phyloP scores from a whole-genome alignment of 1,139 yeast species.

The Protomyces inundatus region DNA sequence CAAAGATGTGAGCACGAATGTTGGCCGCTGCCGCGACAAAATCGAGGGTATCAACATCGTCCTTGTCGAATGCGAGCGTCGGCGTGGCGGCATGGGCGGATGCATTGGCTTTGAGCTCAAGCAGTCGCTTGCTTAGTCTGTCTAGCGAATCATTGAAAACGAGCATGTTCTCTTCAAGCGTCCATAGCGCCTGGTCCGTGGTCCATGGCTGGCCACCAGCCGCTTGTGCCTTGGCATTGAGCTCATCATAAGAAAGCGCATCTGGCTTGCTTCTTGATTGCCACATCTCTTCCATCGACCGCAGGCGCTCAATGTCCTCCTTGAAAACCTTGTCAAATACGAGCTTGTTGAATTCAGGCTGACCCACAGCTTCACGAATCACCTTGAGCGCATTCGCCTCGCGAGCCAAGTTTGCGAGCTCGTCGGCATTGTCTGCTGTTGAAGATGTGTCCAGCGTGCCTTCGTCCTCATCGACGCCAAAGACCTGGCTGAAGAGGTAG shows the following conservation, averaged over 20 bases:
- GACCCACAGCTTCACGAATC: constrained; percentile 46
- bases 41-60: constrained; percentile 81
- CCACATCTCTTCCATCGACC: constrained; percentile 74
- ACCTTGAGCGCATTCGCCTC: constrained; percentile 75
- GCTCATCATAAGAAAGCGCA: constrained; percentile 47
- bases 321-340: constrained; percentile 50
- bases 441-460: constrained; percentile 42
- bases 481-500: constrained; percentile 73
- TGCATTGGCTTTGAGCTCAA: constrained; percentile 44
- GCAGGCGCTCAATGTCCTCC: constrained; percentile 67
- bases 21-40: constrained; percentile 89
- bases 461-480: constrained; percentile 52
- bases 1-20: constrained; percentile 66
- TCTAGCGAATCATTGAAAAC: constrained; percentile 49
- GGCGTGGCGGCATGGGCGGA: constrained; percentile 36
- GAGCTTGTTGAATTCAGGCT: constrained; percentile 41
- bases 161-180: constrained; percentile 56
- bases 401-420: constrained; percentile 59
- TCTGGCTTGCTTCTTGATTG: constrained; percentile 60
- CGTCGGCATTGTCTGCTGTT: constrained; percentile 54
- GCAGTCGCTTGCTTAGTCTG: constrained; percentile 42
- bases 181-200: constrained; percentile 62
- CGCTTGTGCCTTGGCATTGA: constrained; percentile 33
- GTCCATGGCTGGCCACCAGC: constrained; percentile 37
- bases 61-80: constrained; percentile 74